These are phyloP conservation scores for Aspergillus haitiensis DNA, from an alignment of 495 filamentous ascomycete species.

Conservation along the genomic window DNA sequence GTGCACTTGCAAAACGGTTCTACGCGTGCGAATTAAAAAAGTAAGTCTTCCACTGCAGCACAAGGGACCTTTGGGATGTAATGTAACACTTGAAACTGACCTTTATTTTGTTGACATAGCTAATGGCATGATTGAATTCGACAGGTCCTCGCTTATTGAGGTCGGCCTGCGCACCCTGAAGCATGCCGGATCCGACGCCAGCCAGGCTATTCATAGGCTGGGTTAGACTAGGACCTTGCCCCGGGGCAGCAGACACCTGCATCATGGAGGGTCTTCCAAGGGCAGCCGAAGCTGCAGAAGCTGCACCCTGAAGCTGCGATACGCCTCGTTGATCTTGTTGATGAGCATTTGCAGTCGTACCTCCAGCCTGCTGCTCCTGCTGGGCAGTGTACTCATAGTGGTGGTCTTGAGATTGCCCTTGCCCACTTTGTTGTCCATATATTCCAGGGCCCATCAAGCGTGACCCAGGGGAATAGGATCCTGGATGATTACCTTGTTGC, in stretches of 20 bases:
- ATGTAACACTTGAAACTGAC: conserved; percentile 44
- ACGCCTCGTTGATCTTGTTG: conserved; percentile 81
- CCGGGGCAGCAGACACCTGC: conserved; percentile 47
- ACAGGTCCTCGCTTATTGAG: conserved; percentile 89
- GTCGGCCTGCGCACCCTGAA: conserved; percentile 56
- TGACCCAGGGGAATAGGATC: conserved; percentile 48
- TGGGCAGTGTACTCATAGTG: conserved; percentile 48
- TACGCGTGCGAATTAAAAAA: conserved; percentile 28
- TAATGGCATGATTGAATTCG: conserved; percentile 99
- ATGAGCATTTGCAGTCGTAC: conserved; percentile 56
- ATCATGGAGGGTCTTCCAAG: conserved; percentile 44
- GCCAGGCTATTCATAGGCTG: conserved; percentile 48
- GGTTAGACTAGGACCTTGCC: conserved; percentile 48
- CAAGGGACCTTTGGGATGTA: neutral
- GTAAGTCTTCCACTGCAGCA: neutral
- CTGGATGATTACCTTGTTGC: conserved; percentile 29
- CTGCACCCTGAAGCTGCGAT: conserved; percentile 75
- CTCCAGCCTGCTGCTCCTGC: conserved; percentile 51
- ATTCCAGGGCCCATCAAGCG: conserved; percentile 44
- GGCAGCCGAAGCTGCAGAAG: conserved; percentile 58
- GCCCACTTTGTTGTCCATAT: conserved; percentile 41
- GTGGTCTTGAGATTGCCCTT: conserved; percentile 42
- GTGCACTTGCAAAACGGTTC: conserved; percentile 94
- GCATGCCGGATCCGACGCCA: conserved; percentile 46
- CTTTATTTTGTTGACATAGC: conserved; percentile 99